phyloP scores from a whole-genome alignment of 2,329 filamentous ascomycete genomes.

The Aspergillus transmontanensis region DNA sequence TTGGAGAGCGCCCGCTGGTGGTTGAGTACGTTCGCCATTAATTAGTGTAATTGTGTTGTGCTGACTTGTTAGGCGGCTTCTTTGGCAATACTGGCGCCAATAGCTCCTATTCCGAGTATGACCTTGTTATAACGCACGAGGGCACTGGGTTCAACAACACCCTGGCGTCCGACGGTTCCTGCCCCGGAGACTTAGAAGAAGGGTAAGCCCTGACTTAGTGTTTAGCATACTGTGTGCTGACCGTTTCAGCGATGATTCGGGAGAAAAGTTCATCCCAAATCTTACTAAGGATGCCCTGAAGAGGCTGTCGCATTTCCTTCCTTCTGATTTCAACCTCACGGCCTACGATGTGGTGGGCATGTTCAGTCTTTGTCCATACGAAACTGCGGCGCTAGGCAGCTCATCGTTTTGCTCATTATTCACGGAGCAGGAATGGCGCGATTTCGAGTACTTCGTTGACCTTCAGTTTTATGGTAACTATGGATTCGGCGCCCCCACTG shows the following conservation, averaged over 20 bases:
- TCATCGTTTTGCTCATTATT: constrained; percentile 59
- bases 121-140: constrained; percentile 54
- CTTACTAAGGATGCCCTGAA: constrained; percentile 51
- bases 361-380: constrained; percentile 59
- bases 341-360: constrained; percentile 54
- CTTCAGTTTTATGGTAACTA: constrained; percentile 53
- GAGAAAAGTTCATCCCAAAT: constrained; percentile 45
- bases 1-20: constrained; percentile 49
- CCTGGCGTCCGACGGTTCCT: constrained; percentile 43
- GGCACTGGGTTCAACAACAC: constrained; percentile 55
- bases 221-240: neutral
- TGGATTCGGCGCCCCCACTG: constrained; percentile 51
- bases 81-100: constrained; percentile 26
- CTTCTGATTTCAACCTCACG: constrained; percentile 52
- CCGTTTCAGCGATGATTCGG: constrained; percentile 19
- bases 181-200: constrained; percentile 36
- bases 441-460: constrained; percentile 57
- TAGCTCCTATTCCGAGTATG: constrained; percentile 24
- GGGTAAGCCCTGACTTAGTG: constrained; percentile 20
- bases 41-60: neutral
- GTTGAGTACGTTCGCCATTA: constrained; percentile 43
- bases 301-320: constrained; percentile 52
- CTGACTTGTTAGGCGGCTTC: constrained; percentile 26
- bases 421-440: constrained; percentile 57
- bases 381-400: constrained; percentile 52